Evolutionary conservation across 2,329 filamentous ascomycete genomes (phyloP).

Genomic region (Nothophaeocryptopus gaeumannii): DNA sequence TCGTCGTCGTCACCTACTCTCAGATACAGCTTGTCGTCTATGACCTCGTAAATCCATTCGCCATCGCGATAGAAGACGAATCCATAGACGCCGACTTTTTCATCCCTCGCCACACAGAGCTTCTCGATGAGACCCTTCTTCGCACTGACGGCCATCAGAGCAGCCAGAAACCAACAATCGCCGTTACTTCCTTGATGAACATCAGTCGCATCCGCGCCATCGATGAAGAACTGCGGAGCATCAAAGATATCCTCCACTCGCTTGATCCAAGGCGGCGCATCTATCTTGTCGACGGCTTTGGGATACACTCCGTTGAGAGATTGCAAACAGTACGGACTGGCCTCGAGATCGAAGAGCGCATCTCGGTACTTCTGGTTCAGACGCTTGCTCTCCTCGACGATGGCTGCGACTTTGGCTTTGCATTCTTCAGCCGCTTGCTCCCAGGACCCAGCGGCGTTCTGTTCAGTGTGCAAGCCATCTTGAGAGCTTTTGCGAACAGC

Average conservation of each 20-base stretch:
- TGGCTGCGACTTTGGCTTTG: conserved; percentile 57
- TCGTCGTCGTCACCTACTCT: conserved; percentile 80
- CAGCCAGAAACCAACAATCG: conserved; percentile 84
- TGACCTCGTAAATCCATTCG: conserved; percentile 87
- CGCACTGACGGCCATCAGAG: conserved; percentile 72
- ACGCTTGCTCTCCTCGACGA: conserved; percentile 63
- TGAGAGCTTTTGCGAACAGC: conserved; percentile 15
- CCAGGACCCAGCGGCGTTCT: conserved; percentile 54
- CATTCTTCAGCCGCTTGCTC: conserved; percentile 70
- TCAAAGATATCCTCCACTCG: conserved; percentile 37
- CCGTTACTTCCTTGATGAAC: conserved; percentile 75
- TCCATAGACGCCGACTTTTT: conserved; percentile 75
- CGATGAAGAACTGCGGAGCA: conserved; percentile 60
- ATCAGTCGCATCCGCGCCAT: conserved; percentile 72
- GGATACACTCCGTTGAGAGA: conserved; percentile 23
- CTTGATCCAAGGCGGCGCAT: conserved; percentile 33
- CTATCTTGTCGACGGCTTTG: conserved; percentile 23
- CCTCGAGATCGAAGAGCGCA: conserved; percentile 81
- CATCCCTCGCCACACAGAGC: conserved; percentile 70
- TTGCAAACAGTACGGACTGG: conserved; percentile 49
- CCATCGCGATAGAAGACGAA: conserved; percentile 83
- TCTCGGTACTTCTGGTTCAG: conserved; percentile 85
- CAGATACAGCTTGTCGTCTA: conserved; percentile 87
- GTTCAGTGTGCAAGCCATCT: conserved; percentile 24
- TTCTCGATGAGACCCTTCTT: conserved; percentile 72